Conservation (phyloP, 371 early-diverging fungal species). For the Lichtheimia corymbifera region DNA sequence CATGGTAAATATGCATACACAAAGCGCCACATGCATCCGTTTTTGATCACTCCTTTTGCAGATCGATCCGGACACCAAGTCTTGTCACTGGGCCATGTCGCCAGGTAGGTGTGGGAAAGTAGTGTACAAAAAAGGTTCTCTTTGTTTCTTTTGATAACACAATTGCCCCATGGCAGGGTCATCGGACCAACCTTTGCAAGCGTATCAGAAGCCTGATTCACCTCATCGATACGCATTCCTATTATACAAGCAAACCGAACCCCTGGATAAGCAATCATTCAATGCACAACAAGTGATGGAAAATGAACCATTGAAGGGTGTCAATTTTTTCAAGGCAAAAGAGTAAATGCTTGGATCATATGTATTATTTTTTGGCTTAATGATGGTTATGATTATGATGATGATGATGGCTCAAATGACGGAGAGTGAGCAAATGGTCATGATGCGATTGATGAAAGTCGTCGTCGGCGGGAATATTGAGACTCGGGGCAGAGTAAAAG, state of each 20-base stretch:
- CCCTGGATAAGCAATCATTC: neutral
- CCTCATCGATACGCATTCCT: neutral
- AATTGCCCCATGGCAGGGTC: neutral
- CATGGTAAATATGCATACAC: neutral
- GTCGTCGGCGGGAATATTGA: conserved; percentile 27
- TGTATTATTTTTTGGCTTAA: neutral
- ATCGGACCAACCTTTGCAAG: neutral
- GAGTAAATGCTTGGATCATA: too few species aligned
- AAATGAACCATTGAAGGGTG: neutral
- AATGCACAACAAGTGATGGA: conserved; percentile 3
- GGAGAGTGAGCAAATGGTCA: neutral
- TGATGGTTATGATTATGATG: neutral
- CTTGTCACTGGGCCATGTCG: conserved; percentile 1
- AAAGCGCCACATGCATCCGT: neutral
- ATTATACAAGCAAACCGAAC: neutral
- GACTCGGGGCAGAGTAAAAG: conserved; percentile 14
- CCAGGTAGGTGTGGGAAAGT: neutral
- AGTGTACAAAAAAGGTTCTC: too few species aligned
- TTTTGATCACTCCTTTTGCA: neutral
- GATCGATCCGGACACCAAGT: conserved; percentile 2
- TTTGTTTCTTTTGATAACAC: too few species aligned
- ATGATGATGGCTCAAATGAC: neutral
- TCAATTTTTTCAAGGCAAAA: neutral
- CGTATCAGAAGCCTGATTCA: neutral
- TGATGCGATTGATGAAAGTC: conserved; percentile 15